Conservation (phyloP, 129 eudicot species). For the Tagetes patula region DNA sequence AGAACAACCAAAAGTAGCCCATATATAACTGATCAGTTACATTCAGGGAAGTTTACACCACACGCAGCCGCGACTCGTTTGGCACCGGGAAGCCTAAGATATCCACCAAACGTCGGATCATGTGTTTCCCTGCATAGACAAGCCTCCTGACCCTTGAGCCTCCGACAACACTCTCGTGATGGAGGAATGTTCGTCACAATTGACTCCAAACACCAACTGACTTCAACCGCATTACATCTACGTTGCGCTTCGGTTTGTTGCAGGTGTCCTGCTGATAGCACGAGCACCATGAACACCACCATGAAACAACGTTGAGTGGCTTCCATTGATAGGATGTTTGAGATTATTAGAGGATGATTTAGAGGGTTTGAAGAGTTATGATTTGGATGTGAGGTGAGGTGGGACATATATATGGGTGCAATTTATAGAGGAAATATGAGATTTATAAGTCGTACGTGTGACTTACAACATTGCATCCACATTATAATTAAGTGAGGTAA, state of each 20-base stretch:
- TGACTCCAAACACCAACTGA: constrained; percentile 9
- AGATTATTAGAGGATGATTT: neutral
- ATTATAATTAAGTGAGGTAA: no score
- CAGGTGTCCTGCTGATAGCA: neutral
- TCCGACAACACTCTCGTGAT: constrained; percentile 1
- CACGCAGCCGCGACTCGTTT: neutral
- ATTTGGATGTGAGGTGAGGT: neutral
- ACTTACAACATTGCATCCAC: no score
- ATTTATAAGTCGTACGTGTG: no score
- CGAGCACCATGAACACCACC: neutral
- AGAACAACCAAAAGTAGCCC: no score
- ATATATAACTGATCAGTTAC: neutral
- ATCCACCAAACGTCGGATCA: neutral
- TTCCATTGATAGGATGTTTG: constrained; percentile 1
- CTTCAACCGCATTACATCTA: neutral
- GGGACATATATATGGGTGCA: neutral
- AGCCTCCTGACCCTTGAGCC: constrained; percentile 3
- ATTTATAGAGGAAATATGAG: neutral
- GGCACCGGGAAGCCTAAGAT: constrained; percentile 17
- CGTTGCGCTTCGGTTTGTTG: neutral
- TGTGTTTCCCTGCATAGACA: neutral
- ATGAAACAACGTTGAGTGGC: neutral
- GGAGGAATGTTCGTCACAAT: neutral
- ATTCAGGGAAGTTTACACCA: constrained; percentile 1
- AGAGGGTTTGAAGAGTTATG: neutral